These are phyloP conservation scores for Arthroderma sp. DNA, from an alignment of 2,329 filamentous ascomycete species.

Conservation along the genomic window DNA sequence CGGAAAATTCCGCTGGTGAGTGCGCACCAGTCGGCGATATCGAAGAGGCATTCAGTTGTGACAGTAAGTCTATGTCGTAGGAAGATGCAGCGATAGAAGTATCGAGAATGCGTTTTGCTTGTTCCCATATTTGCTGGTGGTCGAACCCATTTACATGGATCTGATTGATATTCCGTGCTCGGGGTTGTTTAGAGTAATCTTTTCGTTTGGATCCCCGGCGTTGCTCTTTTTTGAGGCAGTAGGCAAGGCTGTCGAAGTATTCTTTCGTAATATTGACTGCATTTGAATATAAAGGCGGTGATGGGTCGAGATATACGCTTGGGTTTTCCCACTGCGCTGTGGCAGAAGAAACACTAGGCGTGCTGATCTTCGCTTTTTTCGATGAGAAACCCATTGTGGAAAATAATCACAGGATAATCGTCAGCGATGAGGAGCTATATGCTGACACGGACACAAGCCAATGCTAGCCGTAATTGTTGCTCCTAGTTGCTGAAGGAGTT, in stretches of 20 bases:
- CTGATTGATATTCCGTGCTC: constrained; percentile 48
- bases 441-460: no score
- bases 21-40: neutral
- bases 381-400: no score
- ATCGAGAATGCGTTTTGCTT: constrained; percentile 71
- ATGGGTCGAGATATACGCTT: constrained; percentile 65
- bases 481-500: no score
- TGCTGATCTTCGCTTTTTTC: no score
- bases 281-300: constrained; percentile 50
- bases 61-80: constrained; percentile 22
- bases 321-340: constrained; percentile 25
- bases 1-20: neutral
- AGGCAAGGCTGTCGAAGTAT: constrained; percentile 66
- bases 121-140: constrained; percentile 84
- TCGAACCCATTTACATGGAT: constrained; percentile 80
- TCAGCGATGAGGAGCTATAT: no score
- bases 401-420: no score
- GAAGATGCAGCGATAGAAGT: constrained; percentile 45
- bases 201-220: constrained; percentile 66
- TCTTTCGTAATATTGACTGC: constrained; percentile 66
- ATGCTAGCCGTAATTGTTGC: no score
- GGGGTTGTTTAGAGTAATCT: constrained; percentile 42
- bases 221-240: constrained; percentile 58
- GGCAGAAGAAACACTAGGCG: no score
- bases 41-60: neutral